phyloP scores from a whole-genome alignment of 305 asterid genomes.

The Fraxinus platypoda region DNA sequence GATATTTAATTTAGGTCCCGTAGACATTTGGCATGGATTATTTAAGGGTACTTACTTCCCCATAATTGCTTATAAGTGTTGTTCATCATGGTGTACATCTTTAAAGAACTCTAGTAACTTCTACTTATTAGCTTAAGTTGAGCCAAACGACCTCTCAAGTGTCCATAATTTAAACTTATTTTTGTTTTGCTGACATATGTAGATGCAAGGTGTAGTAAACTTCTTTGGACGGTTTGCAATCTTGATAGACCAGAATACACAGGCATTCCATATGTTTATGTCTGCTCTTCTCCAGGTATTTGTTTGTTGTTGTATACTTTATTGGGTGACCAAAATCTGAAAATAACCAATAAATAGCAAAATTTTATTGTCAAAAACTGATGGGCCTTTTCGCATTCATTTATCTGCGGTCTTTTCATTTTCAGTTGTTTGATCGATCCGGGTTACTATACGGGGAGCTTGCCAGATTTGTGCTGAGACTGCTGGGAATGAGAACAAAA shows the following conservation, averaged over 20 bases:
- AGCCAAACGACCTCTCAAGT: background rate
- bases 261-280: conserved; percentile 97
- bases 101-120: background rate
- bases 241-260: conserved; percentile 91
- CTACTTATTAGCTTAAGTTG: background rate
- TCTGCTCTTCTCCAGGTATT: conserved; percentile 90
- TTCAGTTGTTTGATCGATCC: conserved; percentile 88
- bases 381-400: background rate
- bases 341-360: background rate
- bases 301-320: background rate
- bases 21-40: background rate
- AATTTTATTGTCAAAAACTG: background rate
- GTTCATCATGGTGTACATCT: background rate
- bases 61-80: background rate
- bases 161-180: background rate
- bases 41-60: background rate
- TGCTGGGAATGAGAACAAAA: conserved; percentile 71
- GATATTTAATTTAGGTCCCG: background rate
- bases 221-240: conserved; percentile 89
- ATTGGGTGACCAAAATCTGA: background rate
- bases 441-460: conserved; percentile 96
- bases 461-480: conserved; percentile 87
- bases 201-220: conserved; percentile 93
- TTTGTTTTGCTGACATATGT: conserved; percentile 26
- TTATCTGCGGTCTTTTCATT: background rate